A percentile compares a stretch with the other conserved stretches of the same genome.
These are phyloP conservation scores for Talaromyces islandicus DNA, from an alignment of 2,329 filamentous ascomycete species.

Conservation along the genomic window DNA sequence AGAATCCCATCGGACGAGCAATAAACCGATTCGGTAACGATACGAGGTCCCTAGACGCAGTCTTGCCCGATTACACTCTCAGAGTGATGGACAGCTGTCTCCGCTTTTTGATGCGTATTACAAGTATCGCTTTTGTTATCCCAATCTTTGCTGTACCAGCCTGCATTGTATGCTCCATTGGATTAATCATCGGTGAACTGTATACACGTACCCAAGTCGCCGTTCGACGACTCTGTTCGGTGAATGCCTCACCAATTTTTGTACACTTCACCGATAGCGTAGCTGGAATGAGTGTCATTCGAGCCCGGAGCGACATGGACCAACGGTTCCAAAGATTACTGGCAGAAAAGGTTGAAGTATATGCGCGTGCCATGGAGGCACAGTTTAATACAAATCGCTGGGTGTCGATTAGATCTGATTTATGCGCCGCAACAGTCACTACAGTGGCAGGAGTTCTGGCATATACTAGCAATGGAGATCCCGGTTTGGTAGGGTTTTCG, in stretches of 20 bases:
- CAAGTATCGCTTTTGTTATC: slow-evolving; percentile 47
- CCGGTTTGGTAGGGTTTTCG: slow-evolving; percentile 53
- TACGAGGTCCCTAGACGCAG: slow-evolving; percentile 50
- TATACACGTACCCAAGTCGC: slow-evolving; percentile 47
- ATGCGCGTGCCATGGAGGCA: slow-evolving; percentile 44
- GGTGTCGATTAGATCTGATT: slow-evolving; percentile 51
- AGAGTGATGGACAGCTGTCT: slow-evolving; percentile 34
- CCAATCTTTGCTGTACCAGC: slow-evolving; percentile 48
- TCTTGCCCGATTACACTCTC: slow-evolving; percentile 38
- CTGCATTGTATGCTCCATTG: slow-evolving; percentile 40
- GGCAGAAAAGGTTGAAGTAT: slow-evolving; percentile 46
- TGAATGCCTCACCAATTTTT: slow-evolving; percentile 50
- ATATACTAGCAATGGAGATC: slow-evolving; percentile 42
- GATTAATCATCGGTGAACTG: slow-evolving; percentile 44
- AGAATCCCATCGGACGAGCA: slow-evolving; percentile 45
- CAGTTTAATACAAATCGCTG: slow-evolving; percentile 54
- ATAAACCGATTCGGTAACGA: slow-evolving; percentile 49
- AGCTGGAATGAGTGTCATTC: slow-evolving; percentile 47
- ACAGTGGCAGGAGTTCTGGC: slow-evolving; percentile 50
- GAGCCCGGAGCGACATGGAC: slow-evolving; percentile 46
- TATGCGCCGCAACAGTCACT: slow-evolving; percentile 49
- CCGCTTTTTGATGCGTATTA: slow-evolving; percentile 42
- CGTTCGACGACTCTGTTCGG: slow-evolving; percentile 42
- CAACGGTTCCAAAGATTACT: slow-evolving; percentile 44
- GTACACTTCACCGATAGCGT: slow-evolving; percentile 52